Percentiles rank a stretch among this genome's conserved stretches.
Evolutionary conservation across 352 stramenopile genomes (phyloP).

Genomic region (Pythium dissimile): DNA sequence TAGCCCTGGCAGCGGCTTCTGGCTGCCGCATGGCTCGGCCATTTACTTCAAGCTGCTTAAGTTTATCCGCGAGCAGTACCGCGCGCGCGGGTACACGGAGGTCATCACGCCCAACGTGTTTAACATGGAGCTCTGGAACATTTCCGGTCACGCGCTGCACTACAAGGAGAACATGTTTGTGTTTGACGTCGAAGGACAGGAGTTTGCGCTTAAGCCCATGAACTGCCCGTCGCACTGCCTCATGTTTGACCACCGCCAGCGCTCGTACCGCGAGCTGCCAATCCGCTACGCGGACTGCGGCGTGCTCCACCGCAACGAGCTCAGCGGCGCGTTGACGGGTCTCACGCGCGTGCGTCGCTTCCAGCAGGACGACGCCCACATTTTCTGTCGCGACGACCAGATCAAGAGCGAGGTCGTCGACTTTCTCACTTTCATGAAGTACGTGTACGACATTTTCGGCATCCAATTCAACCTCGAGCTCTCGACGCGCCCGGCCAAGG

Average conservation of each 20-base stretch:
- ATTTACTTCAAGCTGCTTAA: conserved; percentile 97
- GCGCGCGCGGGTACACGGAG: conserved; percentile 92
- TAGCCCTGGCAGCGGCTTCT: conserved; percentile 96
- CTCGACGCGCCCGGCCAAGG: conserved; percentile 94
- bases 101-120: conserved; percentile 98
- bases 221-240: conserved; percentile 98
- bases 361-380: conserved; percentile 99
- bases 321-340: conserved; percentile 94
- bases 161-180: conserved; percentile 97
- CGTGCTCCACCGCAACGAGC: conserved; percentile 95
- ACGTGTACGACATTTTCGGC: conserved; percentile 93
- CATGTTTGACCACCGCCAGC: conserved; percentile 95
- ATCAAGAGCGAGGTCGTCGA: conserved; percentile 94
- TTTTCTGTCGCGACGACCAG: conserved; percentile 96
- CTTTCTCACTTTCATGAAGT: conserved; percentile 93
- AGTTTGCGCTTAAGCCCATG: conserved; percentile 98
- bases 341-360: conserved; percentile 96
- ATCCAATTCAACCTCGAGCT: conserved; percentile 93
- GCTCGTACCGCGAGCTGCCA: conserved; percentile 95
- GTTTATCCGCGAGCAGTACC: conserved; percentile 87
- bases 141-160: conserved; percentile 95
- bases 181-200: conserved; percentile 62
- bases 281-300: conserved; percentile 95
- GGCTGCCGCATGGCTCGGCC: conserved; percentile 95
- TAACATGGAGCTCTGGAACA: conserved; percentile 98